Base-by-base conservation (phyloP, 1,284 basidiomycete genomes). In the Meripilus lineatus region DNA sequence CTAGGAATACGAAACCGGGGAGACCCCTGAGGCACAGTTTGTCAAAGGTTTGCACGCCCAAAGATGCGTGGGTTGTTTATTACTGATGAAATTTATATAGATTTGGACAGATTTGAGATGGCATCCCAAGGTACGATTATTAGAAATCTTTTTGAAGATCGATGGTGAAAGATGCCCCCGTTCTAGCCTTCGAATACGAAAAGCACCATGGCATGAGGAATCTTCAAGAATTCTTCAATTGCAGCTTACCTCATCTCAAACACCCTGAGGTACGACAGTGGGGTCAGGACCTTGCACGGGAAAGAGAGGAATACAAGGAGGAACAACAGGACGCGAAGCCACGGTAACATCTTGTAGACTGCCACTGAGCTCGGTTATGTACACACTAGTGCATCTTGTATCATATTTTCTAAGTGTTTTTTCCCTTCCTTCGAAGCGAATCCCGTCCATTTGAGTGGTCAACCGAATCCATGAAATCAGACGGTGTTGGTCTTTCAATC, bases 71-170 rank as follows among this genome's bases (percentile, higher is more conserved):
- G n/a, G n/a, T n/a, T n/a, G n/a, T n/a, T n/a, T n/a, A n/a, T n/a
- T n/a, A n/a, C n/a, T n/a, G n/a, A n/a, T n/a, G n/a, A n/a, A n/a
- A n/a, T n/a, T n/a, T n/a, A n/a, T n/a, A 1, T 43, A 89, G 87
- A 99, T 62, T 74, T 98, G 10, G 95, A 99, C 62, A 75, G 92
- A 10, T 84, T 97, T 48, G 95, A 99, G 64, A 87, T 99, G 75
- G 88, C 89, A 3, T 70, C 89, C 0, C 88, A 90, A 74, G 86
- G 86, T 81, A 54, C 17, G 52, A 48, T n/a, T n/a, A n/a, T n/a
- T n/a, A n/a, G n/a, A n/a, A n/a, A n/a, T n/a, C n/a, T n/a, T n/a
- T n/a, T n/a, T n/a, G 25, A 20, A n/a, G n/a, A n/a, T n/a, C n/a
- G n/a, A n/a, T n/a, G n/a, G 32, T 18, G 23, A 35, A 37, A 15